Evolutionary conservation across 805 yeast species (phyloP).

Genomic region (Cyberlindnera maclurae): DNA sequence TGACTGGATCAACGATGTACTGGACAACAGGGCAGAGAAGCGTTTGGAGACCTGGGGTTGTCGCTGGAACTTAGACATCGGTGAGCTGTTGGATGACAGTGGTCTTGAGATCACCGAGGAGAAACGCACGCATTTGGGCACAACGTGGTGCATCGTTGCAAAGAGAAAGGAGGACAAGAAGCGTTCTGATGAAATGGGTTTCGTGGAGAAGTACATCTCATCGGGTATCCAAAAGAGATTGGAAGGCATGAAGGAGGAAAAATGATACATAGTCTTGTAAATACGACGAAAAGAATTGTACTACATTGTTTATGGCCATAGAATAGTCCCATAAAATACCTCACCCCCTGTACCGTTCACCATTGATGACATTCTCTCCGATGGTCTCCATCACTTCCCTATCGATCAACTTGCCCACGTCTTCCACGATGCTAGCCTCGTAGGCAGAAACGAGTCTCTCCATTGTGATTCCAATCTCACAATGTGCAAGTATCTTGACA

Average conservation of each 20-base stretch:
- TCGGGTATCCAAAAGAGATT: slow-evolving; percentile 27
- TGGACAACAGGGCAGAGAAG: slow-evolving; percentile 77
- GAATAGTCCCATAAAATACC: not conserved
- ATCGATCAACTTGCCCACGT: slow-evolving; percentile 64
- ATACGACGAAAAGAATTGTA: too few relatives aligned
- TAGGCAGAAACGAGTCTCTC: slow-evolving; percentile 73
- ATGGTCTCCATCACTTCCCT: slow-evolving; percentile 65
- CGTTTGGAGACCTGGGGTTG: slow-evolving; percentile 94
- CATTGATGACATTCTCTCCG: slow-evolving; percentile 64
- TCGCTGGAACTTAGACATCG: slow-evolving; percentile 94
- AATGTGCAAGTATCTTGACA: slow-evolving; percentile 69
- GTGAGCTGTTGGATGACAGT: slow-evolving; percentile 74
- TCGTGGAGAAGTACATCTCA: slow-evolving; percentile 42
- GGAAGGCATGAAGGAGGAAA: slow-evolving; percentile 13
- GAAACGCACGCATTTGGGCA: slow-evolving; percentile 79
- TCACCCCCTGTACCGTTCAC: slow-evolving; percentile 69
- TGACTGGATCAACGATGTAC: slow-evolving; percentile 66
- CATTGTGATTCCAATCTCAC: slow-evolving; percentile 84
- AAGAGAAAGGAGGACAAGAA: slow-evolving; percentile 64
- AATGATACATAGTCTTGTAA: too few relatives aligned
- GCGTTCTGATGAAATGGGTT: slow-evolving; percentile 39
- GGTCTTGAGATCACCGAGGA: slow-evolving; percentile 80
- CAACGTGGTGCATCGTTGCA: slow-evolving; percentile 81
- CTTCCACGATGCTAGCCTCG: slow-evolving; percentile 77
- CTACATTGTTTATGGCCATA: not conserved